These are phyloP conservation scores for Phaeosphaeriaceae sp. DNA, from an alignment of 2,329 filamentous ascomycete species.

Conservation along the genomic window DNA sequence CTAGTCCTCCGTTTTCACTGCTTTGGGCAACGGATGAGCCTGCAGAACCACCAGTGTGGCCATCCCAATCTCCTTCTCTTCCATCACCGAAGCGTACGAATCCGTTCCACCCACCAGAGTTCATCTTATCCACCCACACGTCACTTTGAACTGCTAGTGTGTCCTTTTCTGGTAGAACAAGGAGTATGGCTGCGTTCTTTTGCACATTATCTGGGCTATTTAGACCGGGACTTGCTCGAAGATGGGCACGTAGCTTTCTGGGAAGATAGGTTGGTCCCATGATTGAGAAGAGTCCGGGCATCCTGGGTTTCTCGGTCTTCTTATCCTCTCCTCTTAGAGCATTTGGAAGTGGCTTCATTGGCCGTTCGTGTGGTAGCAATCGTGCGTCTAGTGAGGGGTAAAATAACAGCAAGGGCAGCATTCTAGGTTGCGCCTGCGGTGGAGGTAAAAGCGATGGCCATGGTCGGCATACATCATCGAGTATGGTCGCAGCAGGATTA, in stretches of 20 bases:
- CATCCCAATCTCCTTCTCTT: slow-evolving; percentile 39
- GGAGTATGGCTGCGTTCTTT: slow-evolving; percentile 48
- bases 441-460: slow-evolving; percentile 49
- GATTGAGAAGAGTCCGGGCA: slow-evolving; percentile 47
- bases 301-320: slow-evolving; percentile 34
- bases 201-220: slow-evolving; percentile 44
- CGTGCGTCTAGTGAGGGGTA: slow-evolving; percentile 53
- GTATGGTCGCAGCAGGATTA: slow-evolving; percentile 34
- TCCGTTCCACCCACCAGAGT: slow-evolving; percentile 37
- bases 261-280: slow-evolving; percentile 52
- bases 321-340: slow-evolving; percentile 43
- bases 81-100: slow-evolving; percentile 45
- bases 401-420: slow-evolving; percentile 51
- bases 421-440: slow-evolving; percentile 40
- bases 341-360: slow-evolving; percentile 44
- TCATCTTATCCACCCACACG: slow-evolving; percentile 51
- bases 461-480: slow-evolving; percentile 38
- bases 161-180: slow-evolving; percentile 52
- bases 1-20: slow-evolving; percentile 43
- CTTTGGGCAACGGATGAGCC: slow-evolving; percentile 16
- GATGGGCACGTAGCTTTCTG: slow-evolving; percentile 45
- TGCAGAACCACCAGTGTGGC: slow-evolving; percentile 23
- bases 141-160: slow-evolving; percentile 51
- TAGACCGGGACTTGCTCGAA: slow-evolving; percentile 51
- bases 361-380: slow-evolving; percentile 49